A percentile compares a stretch with the other conserved stretches of the same genome.
phyloP scores from a whole-genome alignment of 305 asterid species.

The Fraxinus xanthoxyloides region DNA sequence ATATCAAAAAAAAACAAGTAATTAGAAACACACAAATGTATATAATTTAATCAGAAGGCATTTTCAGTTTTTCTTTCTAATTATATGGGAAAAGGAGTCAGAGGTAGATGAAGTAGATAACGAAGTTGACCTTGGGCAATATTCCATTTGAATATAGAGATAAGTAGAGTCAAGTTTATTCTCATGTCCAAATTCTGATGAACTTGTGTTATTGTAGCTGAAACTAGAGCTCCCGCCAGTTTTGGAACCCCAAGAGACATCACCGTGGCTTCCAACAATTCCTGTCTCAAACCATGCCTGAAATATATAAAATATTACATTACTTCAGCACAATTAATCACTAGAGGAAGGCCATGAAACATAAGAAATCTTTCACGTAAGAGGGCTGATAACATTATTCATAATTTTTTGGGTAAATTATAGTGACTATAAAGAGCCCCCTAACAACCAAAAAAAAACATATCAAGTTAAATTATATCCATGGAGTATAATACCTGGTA shows the following conservation, averaged over 20 bases:
- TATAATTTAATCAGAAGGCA: neutral
- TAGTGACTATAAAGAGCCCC: neutral
- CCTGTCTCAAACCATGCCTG: conserved; percentile 99
- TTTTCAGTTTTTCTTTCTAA: conserved; percentile 10
- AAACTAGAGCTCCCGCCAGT: conserved; percentile 67
- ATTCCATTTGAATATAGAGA: conserved; percentile 97
- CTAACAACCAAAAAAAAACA: conserved; percentile 14
- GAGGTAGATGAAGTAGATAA: neutral
- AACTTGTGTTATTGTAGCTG: conserved; percentile 60
- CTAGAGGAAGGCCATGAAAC: neutral
- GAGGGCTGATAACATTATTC: neutral
- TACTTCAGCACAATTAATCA: neutral
- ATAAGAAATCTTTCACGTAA: neutral
- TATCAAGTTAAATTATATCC: conserved; percentile 5
- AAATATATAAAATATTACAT: conserved; percentile 29
- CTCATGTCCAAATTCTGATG: conserved; percentile 56
- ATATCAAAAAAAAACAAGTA: neutral
- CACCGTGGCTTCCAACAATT: conserved; percentile 51
- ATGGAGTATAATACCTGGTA: conserved; percentile 63
- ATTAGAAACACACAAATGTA: neutral
- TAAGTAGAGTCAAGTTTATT: conserved; percentile 74
- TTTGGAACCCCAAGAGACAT: conserved; percentile 57
- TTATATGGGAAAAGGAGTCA: neutral
- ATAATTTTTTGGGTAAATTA: neutral
- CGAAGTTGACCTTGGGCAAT: conserved; percentile 80